Conservation (phyloP, 257 asterid genomes). For the Solanum chaucha region DNA sequence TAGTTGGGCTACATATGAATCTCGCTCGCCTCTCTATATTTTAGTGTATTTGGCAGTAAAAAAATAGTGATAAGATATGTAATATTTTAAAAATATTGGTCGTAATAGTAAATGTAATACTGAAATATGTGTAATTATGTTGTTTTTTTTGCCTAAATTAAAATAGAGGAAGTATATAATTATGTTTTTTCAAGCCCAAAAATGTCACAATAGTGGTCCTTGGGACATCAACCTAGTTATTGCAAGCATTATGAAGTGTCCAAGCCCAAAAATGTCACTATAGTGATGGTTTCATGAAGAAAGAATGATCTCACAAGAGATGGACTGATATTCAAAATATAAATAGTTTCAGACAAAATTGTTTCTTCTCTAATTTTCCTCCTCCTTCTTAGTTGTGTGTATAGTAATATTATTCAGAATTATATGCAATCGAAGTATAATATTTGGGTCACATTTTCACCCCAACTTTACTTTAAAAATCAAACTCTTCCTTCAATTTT, state of each 20-base stretch:
- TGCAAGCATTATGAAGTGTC: not conserved
- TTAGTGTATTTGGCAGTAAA: no score
- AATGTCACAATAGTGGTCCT: not conserved
- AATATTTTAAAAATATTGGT: no score
- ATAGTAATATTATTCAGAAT: no score
- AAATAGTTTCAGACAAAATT: no score
- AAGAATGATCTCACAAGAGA: not conserved
- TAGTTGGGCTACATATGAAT: no score
- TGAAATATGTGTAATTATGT: no score
- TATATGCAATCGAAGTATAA: not conserved
- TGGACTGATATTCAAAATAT: not conserved
- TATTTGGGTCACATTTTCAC: not conserved
- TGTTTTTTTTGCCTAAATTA: no score
- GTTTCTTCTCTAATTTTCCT: not conserved
- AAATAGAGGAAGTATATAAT: not conserved
- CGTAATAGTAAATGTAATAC: no score
- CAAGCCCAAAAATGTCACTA: not conserved
- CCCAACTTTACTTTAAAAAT: not conserved
- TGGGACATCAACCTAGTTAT: not conserved
- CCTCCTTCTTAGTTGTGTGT: not conserved
- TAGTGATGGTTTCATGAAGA: not conserved
- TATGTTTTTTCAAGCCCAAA: not conserved
- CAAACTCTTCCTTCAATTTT: no score
- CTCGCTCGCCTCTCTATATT: no score
- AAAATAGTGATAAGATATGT: no score